Percentiles rank a stretch among this genome's conserved stretches.
Conservation (phyloP, 768 basidiomycete species). For the Coprinopsis cinerea region DNA sequence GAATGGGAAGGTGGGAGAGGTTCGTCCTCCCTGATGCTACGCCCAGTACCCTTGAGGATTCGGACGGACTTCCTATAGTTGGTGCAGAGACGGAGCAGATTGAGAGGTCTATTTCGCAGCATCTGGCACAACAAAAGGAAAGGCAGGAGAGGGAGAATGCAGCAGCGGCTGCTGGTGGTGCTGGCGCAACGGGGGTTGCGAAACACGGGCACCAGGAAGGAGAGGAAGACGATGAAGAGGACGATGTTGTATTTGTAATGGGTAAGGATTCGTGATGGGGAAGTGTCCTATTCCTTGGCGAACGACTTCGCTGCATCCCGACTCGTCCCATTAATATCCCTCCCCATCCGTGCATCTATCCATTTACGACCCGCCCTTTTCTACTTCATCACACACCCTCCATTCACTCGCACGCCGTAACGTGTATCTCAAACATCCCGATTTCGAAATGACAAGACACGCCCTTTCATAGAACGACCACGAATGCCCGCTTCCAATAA, state of each 20-base stretch:
- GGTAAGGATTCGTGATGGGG: conserved; percentile 32
- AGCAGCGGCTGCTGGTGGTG: neutral
- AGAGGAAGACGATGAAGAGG: conserved; percentile 62
- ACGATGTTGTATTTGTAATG: conserved; percentile 72
- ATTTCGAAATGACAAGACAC: too few species aligned
- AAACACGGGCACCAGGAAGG: conserved; percentile 22
- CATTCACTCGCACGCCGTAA: neutral
- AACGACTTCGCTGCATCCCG: too few species aligned
- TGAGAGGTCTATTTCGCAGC: neutral
- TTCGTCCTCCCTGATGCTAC: conserved; percentile 62
- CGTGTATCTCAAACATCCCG: too few species aligned
- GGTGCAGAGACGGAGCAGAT: neutral
- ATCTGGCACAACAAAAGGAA: neutral
- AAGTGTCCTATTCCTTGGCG: conserved; percentile 26
- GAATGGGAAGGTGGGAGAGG: conserved; percentile 61
- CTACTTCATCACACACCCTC: neutral
- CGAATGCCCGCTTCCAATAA: too few species aligned
- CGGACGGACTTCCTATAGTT: neutral
- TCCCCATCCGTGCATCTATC: too few species aligned
- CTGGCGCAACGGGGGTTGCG: too few species aligned
- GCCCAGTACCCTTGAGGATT: conserved; percentile 34
- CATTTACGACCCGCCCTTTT: conserved; percentile 5
- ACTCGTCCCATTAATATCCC: too few species aligned
- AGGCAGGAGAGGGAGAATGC: neutral
- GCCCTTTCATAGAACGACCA: too few species aligned